Conservation (phyloP, 805 yeast species). For the Ogataea ganodermae region DNA sequence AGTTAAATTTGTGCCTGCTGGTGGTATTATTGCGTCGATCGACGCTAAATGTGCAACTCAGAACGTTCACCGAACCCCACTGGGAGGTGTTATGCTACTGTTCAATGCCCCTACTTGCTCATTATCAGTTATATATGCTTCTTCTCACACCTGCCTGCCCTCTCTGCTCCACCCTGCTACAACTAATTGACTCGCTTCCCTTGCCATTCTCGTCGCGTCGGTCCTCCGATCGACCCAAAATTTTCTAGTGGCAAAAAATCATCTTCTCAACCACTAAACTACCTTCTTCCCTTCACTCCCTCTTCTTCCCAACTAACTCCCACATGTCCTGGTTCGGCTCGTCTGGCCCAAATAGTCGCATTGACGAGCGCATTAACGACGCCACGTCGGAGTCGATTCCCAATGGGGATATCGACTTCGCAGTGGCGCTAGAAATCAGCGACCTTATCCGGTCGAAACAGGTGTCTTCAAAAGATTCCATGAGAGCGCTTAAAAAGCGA, state of each 20-base stretch:
- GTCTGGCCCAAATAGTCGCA: conserved; percentile 34
- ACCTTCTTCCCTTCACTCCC: neutral
- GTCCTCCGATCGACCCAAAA: neutral
- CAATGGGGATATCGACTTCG: conserved; percentile 81
- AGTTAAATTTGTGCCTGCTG: too few species aligned
- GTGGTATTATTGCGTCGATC: conserved; percentile 5
- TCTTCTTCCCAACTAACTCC: neutral
- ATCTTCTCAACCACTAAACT: neutral
- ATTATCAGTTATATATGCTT: too few species aligned
- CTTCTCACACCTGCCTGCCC: too few species aligned
- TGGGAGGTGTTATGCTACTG: too few species aligned
- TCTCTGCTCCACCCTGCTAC: too few species aligned
- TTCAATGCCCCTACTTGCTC: too few species aligned
- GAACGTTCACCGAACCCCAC: too few species aligned
- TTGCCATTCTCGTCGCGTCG: neutral
- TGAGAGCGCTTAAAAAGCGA: conserved; percentile 80
- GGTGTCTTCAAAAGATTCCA: conserved; percentile 76
- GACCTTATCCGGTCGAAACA: conserved; percentile 83
- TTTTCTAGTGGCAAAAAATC: neutral
- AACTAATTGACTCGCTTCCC: neutral
- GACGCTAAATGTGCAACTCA: too few species aligned
- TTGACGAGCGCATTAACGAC: conserved; percentile 65
- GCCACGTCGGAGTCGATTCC: conserved; percentile 93
- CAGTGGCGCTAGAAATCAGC: conserved; percentile 75
- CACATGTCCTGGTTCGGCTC: conserved; percentile 56